A percentile compares a stretch with the other conserved stretches of the same genome.
Evolutionary conservation across 768 basidiomycete genomes (phyloP).

Genomic region (Termitomyces sp.): DNA sequence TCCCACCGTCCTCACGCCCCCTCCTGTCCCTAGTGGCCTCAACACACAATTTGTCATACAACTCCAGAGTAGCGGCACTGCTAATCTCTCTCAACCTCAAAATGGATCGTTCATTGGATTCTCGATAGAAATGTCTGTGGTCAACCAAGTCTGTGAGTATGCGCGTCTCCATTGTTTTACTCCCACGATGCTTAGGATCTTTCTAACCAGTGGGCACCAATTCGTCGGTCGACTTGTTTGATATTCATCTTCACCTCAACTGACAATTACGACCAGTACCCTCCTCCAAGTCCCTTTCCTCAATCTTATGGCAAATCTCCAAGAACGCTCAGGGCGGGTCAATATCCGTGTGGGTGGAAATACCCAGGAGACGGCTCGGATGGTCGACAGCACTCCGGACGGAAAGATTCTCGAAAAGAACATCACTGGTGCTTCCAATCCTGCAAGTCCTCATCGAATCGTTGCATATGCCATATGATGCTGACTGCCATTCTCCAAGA

Average conservation of each 20-base stretch:
- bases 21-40: slow-evolving; percentile 44
- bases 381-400: slow-evolving; percentile 46
- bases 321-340: slow-evolving; percentile 56
- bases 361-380: slow-evolving; percentile 63
- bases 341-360: slow-evolving; percentile 77
- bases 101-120: slow-evolving; percentile 49
- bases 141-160: slow-evolving; percentile 50
- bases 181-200: background rate
- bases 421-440: slow-evolving; percentile 12
- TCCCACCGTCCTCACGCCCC: slow-evolving; percentile 43
- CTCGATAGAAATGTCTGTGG: slow-evolving; percentile 60
- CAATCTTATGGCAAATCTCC: slow-evolving; percentile 76
- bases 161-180: background rate
- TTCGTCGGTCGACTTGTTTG: slow-evolving; percentile 25
- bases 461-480: background rate
- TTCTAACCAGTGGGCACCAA: slow-evolving; percentile 42
- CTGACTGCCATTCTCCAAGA: slow-evolving; percentile 27
- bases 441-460: slow-evolving; percentile 3
- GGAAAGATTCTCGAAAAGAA: slow-evolving; percentile 25
- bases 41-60: slow-evolving; percentile 42
- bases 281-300: slow-evolving; percentile 60
- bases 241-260: background rate
- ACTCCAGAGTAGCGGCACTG: slow-evolving; percentile 21
- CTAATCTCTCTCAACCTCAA: slow-evolving; percentile 16
- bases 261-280: slow-evolving; percentile 23